Evolutionary conservation across 345 rosid genomes (phyloP), one percentile per base, ranked within the genome.

Genomic region (Moricandia arvensis): DNA sequence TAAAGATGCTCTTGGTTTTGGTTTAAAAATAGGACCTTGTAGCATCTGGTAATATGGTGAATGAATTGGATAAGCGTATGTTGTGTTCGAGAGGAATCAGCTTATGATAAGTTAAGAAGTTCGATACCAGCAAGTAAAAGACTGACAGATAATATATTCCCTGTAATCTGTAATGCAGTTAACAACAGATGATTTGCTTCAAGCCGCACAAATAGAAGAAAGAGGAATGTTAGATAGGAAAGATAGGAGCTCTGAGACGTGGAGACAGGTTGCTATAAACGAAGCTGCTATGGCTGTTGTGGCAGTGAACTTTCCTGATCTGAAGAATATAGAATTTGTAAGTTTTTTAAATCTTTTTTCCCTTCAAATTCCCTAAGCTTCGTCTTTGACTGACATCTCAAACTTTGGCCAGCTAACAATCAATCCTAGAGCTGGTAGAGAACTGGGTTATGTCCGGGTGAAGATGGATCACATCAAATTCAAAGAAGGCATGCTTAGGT

Each of bases 171-270:
- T 38, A 18, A n/a, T 80, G 86, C 85, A 93, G 98, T 86, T 93
- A 69, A 93, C 97, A 69, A 93, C 97, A 41, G 98, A 93, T 83
- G 98, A 93, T 80, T 82, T 91, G 75, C 79, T 93, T 69, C 97
- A 91, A 91, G 97, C 98, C 31, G 97, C 98, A 69, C 92, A 91
- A 87, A 91, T 91, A 75, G 97, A 93, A 88, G 97, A 91, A 78
- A 87, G 97, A 80, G 98, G 98, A 80, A 85, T 88, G 89, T 84
- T 93, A 75, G 97, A 91, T 76, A 88, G 87, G 76, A 89, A 86
- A 83, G 92, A 93, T 31, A 82, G 98, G 75, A 88, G 97, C 78
- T 79, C 81, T 33, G 90, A 86, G 78, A 86, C 84, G 55, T 88
- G 98, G 98, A 87, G 84, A 81, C 97, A 89, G 82, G 89, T 93